These are phyloP conservation scores for Phytophthora europaea DNA, from an alignment of 352 stramenopile genomes.

Conservation along the genomic window DNA sequence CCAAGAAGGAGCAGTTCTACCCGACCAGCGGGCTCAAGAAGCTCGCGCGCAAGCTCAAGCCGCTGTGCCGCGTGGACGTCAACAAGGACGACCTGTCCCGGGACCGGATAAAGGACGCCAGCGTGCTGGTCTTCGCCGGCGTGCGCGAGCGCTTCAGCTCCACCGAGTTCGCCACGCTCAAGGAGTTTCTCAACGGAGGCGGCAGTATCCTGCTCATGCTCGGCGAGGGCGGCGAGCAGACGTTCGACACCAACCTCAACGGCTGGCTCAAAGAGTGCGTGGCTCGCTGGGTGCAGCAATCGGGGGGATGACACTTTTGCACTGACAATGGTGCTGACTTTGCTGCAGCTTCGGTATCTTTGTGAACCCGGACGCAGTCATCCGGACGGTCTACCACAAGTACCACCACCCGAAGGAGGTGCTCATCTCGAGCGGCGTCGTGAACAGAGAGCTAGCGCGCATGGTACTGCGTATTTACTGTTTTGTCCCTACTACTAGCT, in stretches of 20 bases:
- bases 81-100: constrained; percentile 96
- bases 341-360: constrained; percentile 84
- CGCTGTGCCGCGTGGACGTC: constrained; percentile 90
- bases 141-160: constrained; percentile 92
- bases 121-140: constrained; percentile 91
- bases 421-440: constrained; percentile 94
- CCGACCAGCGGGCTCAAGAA: constrained; percentile 94
- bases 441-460: constrained; percentile 93
- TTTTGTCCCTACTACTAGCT: background rate
- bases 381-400: constrained; percentile 96
- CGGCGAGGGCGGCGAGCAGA: constrained; percentile 92
- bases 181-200: constrained; percentile 89
- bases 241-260: constrained; percentile 95
- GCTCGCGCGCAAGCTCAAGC: constrained; percentile 92
- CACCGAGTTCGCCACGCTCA: constrained; percentile 88
- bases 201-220: constrained; percentile 94
- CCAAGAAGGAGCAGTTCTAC: constrained; percentile 95
- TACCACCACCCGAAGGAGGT: constrained; percentile 98
- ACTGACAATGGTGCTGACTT: background rate
- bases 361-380: constrained; percentile 90
- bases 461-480: constrained; percentile 43
- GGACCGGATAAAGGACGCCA: constrained; percentile 90
- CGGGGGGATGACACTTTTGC: background rate
- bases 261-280: constrained; percentile 93
- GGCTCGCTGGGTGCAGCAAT: background rate